These are phyloP conservation scores for Jamesozyma lodderae DNA, from an alignment of 805 yeast species.

Conservation along the genomic window DNA sequence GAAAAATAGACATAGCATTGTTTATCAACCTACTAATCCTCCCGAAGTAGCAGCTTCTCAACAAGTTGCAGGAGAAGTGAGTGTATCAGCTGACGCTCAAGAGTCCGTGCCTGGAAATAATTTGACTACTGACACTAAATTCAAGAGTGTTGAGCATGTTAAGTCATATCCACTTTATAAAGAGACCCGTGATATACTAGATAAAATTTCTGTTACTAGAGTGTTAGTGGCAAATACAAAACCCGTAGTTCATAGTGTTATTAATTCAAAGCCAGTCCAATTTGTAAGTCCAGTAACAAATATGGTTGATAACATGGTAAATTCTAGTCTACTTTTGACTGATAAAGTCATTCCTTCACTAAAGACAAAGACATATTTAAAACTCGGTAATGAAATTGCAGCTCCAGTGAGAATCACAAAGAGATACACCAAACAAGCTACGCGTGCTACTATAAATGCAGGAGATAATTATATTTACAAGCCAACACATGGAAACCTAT, in stretches of 20 bases:
- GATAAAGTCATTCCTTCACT: slow-evolving; percentile 54
- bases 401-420: slow-evolving; percentile 44
- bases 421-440: slow-evolving; percentile 31
- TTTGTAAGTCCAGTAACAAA: slow-evolving; percentile 38
- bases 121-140: not conserved
- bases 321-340: slow-evolving; percentile 43
- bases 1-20: not conserved
- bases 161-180: slow-evolving; percentile 41
- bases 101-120: not conserved
- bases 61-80: not conserved
- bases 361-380: slow-evolving; percentile 44
- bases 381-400: slow-evolving; percentile 39
- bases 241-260: slow-evolving; percentile 25
- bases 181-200: slow-evolving; percentile 32
- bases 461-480: slow-evolving; percentile 31
- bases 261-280: slow-evolving; percentile 27
- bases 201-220: slow-evolving; percentile 33
- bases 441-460: slow-evolving; percentile 25
- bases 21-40: not conserved
- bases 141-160: slow-evolving; percentile 35
- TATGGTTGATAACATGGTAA: slow-evolving; percentile 46
- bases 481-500: slow-evolving; percentile 43
- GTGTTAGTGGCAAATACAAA: slow-evolving; percentile 26
- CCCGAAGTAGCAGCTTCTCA: not conserved
- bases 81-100: too few relatives aligned